phyloP scores from a whole-genome alignment of 805 yeast genomes.

The Wickerhamomyces chambardii region DNA sequence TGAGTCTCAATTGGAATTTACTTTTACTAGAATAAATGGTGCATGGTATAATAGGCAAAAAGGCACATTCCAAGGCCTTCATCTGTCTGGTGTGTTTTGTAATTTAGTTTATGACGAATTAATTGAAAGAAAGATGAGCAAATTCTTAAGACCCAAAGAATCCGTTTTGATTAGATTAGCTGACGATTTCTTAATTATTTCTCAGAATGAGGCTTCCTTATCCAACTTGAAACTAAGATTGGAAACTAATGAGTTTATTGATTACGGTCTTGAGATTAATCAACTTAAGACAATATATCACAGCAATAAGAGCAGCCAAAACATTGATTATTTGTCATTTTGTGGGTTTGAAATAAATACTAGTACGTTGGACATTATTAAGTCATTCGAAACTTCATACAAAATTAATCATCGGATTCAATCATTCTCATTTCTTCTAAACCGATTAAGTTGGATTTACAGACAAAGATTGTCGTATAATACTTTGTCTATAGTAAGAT shows the following conservation, averaged over 20 bases:
- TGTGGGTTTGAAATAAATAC: slow-evolving; percentile 33
- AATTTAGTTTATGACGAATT: slow-evolving; percentile 63
- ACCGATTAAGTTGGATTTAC: slow-evolving; percentile 16
- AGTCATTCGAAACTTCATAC: slow-evolving; percentile 15
- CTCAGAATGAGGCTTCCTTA: slow-evolving; percentile 30
- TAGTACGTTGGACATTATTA: slow-evolving; percentile 24
- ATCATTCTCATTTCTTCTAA: slow-evolving; percentile 8
- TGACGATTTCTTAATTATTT: slow-evolving; percentile 77
- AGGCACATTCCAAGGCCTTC: slow-evolving; percentile 85
- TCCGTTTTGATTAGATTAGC: slow-evolving; percentile 54
- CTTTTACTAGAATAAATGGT: slow-evolving; percentile 31
- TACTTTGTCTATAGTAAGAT: slow-evolving; percentile 9
- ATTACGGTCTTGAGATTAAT: slow-evolving; percentile 16
- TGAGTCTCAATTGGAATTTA: slow-evolving; percentile 41
- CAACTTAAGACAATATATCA: slow-evolving; percentile 30
- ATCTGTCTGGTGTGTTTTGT: slow-evolving; percentile 66
- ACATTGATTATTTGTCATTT: slow-evolving; percentile 27
- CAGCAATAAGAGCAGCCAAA: slow-evolving; percentile 14
- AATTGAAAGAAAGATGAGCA: slow-evolving; percentile 26
- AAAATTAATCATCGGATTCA: slow-evolving; percentile 7
- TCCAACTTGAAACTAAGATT: slow-evolving; percentile 31
- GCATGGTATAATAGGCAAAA: slow-evolving; percentile 35
- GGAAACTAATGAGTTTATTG: slow-evolving; percentile 10
- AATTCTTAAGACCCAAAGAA: slow-evolving; percentile 12
- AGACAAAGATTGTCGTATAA: slow-evolving; percentile 23